A percentile compares a stretch with the other conserved stretches of the same genome.
These are phyloP conservation scores for Triglochin maritima DNA, from an alignment of 106 monocot genomes.

Conservation along the genomic window DNA sequence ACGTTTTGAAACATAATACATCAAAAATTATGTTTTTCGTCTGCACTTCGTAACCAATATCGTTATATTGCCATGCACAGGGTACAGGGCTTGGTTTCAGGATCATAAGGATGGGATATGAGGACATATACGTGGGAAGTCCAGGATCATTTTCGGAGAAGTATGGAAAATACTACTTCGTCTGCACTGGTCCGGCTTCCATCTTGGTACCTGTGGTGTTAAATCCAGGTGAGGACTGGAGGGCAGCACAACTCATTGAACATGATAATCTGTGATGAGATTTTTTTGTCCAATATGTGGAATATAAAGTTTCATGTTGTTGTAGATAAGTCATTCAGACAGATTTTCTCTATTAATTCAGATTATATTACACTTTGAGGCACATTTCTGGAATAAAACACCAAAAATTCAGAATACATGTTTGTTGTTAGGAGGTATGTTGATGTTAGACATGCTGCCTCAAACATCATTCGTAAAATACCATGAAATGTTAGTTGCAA, in stretches of 20 bases:
- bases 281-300: not conserved
- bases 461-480: too few species aligned
- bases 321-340: not conserved
- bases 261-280: constrained; percentile 74
- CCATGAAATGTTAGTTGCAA: too few species aligned
- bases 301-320: not conserved
- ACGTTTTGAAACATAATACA: too few species aligned
- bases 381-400: too few species aligned
- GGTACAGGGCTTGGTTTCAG: constrained; percentile 71
- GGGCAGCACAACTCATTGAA: constrained; percentile 88
- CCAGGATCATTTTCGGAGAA: constrained; percentile 55
- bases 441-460: too few species aligned
- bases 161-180: constrained; percentile 60
- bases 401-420: too few species aligned
- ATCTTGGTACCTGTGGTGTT: constrained; percentile 70
- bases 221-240: constrained; percentile 73
- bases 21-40: too few species aligned
- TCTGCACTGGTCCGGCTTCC: constrained; percentile 81
- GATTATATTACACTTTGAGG: too few species aligned
- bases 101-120: constrained; percentile 85
- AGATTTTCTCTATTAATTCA: too few species aligned
- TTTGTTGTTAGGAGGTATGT: too few species aligned
- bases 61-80: constrained; percentile 24
- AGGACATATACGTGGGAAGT: constrained; percentile 63
- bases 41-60: not conserved